A percentile compares a stretch with the other conserved stretches of the same genome.
Evolutionary conservation across 2,329 filamentous ascomycete genomes (phyloP).

Genomic region (Paracorniculantispora psalliotae): DNA sequence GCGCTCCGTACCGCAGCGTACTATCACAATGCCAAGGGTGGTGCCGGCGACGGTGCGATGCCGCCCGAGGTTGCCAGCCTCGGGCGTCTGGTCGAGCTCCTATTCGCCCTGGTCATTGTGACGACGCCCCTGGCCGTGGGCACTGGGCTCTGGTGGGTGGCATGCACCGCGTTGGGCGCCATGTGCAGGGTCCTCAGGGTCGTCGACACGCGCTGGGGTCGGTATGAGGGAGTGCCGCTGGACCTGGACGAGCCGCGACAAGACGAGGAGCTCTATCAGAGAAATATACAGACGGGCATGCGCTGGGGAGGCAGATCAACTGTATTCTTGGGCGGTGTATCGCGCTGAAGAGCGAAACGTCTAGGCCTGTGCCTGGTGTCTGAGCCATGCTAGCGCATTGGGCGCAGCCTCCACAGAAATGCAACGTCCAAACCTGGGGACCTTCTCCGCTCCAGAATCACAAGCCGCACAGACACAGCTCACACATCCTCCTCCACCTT

Average conservation of each 20-base stretch:
- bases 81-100: background rate
- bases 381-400: background rate
- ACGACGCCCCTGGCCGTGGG: background rate
- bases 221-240: background rate
- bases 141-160: background rate
- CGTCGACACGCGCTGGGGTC: background rate
- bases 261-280: background rate
- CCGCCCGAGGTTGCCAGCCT: background rate
- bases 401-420: background rate
- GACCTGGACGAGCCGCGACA: background rate
- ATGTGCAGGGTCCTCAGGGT: conserved; percentile 1
- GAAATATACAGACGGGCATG: background rate
- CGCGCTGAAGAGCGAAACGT: background rate
- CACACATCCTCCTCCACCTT: background rate
- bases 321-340: background rate
- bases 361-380: too few species aligned
- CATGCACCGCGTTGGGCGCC: conserved; percentile 8
- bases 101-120: background rate
- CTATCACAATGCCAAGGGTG: background rate
- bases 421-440: background rate
- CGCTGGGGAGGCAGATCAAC: background rate
- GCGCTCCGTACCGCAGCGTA: background rate
- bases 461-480: background rate
- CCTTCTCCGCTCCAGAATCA: background rate
- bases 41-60: background rate